Base-by-base conservation (phyloP, 306 rosid species). In the Notholithocarpus densiflorus region DNA sequence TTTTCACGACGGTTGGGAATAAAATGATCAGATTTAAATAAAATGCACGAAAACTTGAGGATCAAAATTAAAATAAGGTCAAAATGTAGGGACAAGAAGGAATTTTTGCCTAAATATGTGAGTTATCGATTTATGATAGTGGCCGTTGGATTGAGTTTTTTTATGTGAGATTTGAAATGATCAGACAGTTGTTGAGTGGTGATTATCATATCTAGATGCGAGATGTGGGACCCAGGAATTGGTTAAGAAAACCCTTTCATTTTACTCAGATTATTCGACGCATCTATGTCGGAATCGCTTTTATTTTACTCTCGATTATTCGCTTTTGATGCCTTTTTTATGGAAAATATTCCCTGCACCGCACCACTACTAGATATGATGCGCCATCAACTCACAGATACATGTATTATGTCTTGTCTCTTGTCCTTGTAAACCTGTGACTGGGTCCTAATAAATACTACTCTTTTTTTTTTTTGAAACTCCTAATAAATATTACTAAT, bases 211-310 rank as follows among this genome's bases (percentile, higher is more conserved):
- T 34, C 40, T 37, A 57, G 14, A 57, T n/a, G 10, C 7, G 8
- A 31, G 48, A 52, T 20, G 53, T 79, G 83, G 72, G 68, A 52
- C 26, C 5, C 26, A 2, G 64, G 40, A 2, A 5, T 5, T 13
- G 32, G 32, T 17, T 23, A 14, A 13, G 15, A 27, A 29, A 7
- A 1, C 43, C 3, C 45, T 37, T 37, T 37, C 45, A 37, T 37
- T 7, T 37, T 37, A 37, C 43, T 1, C 43, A 37, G 43, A 37
- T 37, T 37, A 6, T 6, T 52, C 18, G 12, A 80, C 78, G 80
- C 82, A 66, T 66, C 43, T 32, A 76, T 73, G 81, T 72, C 74
- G 75, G 87, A 76, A 66, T 62, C 61, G 15, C 53, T 72, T 54
- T 32, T 29, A 24, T 31, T 71, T 23, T 26, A 21, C 57, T 71